Percentiles rank a stretch among this genome's conserved stretches.
Conservation (phyloP, 495 filamentous ascomycete genomes). For the Rostrohypoxylon terebratum region DNA sequence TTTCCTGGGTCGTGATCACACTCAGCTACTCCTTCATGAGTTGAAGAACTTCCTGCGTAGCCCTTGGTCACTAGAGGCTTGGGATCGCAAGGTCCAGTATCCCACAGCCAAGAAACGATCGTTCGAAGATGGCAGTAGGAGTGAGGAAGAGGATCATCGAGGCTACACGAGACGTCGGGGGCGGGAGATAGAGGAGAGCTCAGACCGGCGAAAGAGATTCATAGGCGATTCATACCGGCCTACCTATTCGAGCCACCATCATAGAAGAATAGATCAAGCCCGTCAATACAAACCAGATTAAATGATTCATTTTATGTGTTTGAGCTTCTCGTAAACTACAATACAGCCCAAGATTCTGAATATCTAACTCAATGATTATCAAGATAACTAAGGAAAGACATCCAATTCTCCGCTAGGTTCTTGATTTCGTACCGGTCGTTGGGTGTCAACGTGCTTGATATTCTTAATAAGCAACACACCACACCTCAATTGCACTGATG, state of each 20-base stretch:
- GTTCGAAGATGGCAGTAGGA: slow-evolving; percentile 7
- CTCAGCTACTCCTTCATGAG: slow-evolving; percentile 86
- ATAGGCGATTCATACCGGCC: slow-evolving; percentile 46
- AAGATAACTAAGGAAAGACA: too few relatives aligned
- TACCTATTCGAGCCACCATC: slow-evolving; percentile 22
- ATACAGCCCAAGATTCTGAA: too few relatives aligned
- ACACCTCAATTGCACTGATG: too few relatives aligned
- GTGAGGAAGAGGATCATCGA: not conserved
- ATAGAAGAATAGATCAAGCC: slow-evolving; percentile 13
- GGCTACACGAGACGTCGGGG: not conserved
- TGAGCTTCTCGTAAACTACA: too few relatives aligned
- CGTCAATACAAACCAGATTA: slow-evolving; percentile 32
- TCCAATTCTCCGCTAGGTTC: too few relatives aligned
- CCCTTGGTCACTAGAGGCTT: slow-evolving; percentile 76
- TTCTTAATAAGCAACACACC: too few relatives aligned
- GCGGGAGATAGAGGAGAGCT: not conserved
- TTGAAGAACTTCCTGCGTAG: slow-evolving; percentile 83
- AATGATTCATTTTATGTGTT: not conserved
- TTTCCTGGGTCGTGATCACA: slow-evolving; percentile 82
- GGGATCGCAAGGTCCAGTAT: slow-evolving; percentile 88
- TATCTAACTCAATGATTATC: too few relatives aligned
- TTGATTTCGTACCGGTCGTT: too few relatives aligned
- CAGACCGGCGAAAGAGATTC: slow-evolving; percentile 18
- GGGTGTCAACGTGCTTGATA: too few relatives aligned
- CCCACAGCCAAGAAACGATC: slow-evolving; percentile 37